phyloP scores from a whole-genome alignment of 306 rosid genomes.

The Cicer chorassanicum region DNA sequence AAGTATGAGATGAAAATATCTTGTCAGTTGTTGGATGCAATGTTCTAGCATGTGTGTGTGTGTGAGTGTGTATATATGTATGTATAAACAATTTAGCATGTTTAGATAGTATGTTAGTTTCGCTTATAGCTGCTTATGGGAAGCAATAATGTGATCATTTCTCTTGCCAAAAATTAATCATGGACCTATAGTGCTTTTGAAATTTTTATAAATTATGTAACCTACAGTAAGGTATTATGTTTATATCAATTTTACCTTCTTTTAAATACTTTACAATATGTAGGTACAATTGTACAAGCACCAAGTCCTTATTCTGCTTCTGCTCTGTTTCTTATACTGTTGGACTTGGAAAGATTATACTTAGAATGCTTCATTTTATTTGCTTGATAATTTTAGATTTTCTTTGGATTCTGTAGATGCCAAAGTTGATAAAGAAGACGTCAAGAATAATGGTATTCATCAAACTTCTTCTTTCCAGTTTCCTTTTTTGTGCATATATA shows the following conservation, averaged over 20 bases:
- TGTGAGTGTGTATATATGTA: no score
- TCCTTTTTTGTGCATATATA: constrained; percentile 1
- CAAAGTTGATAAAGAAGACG: constrained; percentile 77
- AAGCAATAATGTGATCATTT: background rate
- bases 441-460: constrained; percentile 64
- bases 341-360: constrained; percentile 29
- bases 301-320: constrained; percentile 32
- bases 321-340: constrained; percentile 19
- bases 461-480: constrained; percentile 37
- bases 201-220: constrained; percentile 19
- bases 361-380: constrained; percentile 34
- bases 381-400: constrained; percentile 38
- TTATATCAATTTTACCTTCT: constrained; percentile 22
- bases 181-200: background rate
- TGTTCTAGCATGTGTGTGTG: background rate
- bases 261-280: constrained; percentile 20
- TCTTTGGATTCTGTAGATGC: constrained; percentile 62
- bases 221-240: constrained; percentile 1
- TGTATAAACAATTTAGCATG: constrained; percentile 9
- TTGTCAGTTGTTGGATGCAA: constrained; percentile 12
- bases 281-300: background rate
- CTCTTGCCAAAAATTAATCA: constrained; percentile 6
- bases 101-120: background rate
- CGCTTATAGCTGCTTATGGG: background rate
- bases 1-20: background rate